phyloP scores from a whole-genome alignment of 73 alveolate species.

The Paramecium caudatum region DNA sequence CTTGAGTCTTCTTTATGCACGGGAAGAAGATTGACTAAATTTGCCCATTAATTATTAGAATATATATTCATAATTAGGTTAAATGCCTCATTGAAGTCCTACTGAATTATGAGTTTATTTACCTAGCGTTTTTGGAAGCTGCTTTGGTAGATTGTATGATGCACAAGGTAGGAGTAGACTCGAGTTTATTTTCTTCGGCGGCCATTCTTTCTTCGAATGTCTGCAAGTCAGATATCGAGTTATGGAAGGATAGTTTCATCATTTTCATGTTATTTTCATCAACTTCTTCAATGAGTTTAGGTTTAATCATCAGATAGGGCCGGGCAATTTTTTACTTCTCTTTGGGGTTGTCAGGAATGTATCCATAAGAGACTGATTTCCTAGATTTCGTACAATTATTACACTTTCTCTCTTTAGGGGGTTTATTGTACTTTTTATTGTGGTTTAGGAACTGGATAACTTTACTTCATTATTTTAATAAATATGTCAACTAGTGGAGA shows the following conservation, averaged over 20 bases:
- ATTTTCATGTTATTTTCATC: conserved; percentile 35
- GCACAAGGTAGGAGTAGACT: conserved; percentile 13
- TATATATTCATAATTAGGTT: conserved; percentile 26
- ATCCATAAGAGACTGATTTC: background rate
- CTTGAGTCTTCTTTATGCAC: background rate
- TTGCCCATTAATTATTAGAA: too few relatives aligned
- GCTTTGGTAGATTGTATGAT: background rate
- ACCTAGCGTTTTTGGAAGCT: conserved; percentile 17
- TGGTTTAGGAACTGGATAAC: too few relatives aligned
- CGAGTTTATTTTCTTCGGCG: too few relatives aligned
- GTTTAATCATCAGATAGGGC: conserved; percentile 19
- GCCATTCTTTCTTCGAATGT: conserved; percentile 14
- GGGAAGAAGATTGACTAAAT: too few relatives aligned
- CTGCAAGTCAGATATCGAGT: conserved; percentile 39
- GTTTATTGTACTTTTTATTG: too few relatives aligned
- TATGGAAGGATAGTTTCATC: conserved; percentile 45
- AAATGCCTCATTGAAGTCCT: conserved; percentile 38
- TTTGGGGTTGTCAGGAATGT: conserved; percentile 31
- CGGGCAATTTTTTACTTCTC: conserved; percentile 30
- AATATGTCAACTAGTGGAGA: conserved; percentile 33
- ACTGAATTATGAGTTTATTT: background rate
- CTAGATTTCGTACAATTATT: background rate
- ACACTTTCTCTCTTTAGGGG: background rate
- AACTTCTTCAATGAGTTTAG: conserved; percentile 5
- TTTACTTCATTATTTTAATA: too few relatives aligned